A percentile compares a stretch with the other conserved stretches of the same genome.
Evolutionary conservation across 2,329 filamentous ascomycete genomes (phyloP).

Genomic region (Teratosphaeria destructans): DNA sequence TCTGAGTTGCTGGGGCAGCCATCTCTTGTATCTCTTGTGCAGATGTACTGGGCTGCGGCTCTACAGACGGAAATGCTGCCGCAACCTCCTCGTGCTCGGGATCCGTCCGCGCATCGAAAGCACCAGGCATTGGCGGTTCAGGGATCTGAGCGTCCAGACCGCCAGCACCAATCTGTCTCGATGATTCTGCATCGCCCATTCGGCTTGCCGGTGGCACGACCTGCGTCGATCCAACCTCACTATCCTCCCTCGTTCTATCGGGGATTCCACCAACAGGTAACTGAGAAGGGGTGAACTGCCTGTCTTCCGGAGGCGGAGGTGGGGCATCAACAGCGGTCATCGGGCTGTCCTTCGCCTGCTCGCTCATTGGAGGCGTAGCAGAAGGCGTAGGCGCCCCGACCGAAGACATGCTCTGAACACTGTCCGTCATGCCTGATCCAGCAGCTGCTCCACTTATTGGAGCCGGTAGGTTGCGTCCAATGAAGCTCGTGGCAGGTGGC

Average conservation of each 20-base stretch:
- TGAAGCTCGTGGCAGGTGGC: slow-evolving; percentile 24
- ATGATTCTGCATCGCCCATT: slow-evolving; percentile 18
- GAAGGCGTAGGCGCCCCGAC: slow-evolving; percentile 43
- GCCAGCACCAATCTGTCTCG: slow-evolving; percentile 8
- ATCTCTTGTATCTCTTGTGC: slow-evolving; percentile 29
- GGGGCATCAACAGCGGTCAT: slow-evolving; percentile 45
- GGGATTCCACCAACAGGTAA: slow-evolving; percentile 57
- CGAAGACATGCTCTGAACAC: slow-evolving; percentile 18
- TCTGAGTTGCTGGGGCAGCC: slow-evolving; percentile 30
- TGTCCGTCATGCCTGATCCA: slow-evolving; percentile 16
- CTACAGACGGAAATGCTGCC: slow-evolving; percentile 44
- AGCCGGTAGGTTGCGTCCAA: slow-evolving; percentile 10
- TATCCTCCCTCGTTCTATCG: slow-evolving; percentile 23
- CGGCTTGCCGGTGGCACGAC: slow-evolving; percentile 24
- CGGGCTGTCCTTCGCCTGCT: slow-evolving; percentile 42
- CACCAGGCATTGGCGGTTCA: slow-evolving; percentile 21
- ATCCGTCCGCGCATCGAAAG: slow-evolving; percentile 12
- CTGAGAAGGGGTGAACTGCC: slow-evolving; percentile 68
- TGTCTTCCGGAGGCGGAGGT: slow-evolving; percentile 60
- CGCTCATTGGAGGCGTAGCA: slow-evolving; percentile 49
- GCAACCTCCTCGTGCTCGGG: slow-evolving; percentile 24
- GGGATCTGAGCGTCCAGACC: slow-evolving; percentile 3
- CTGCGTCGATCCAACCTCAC: slow-evolving; percentile 47
- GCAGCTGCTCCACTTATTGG: slow-evolving; percentile 4
- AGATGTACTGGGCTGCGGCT: slow-evolving; percentile 36